Conservation (phyloP, 1,284 basidiomycete species). For the Sanghuangporus baumii region DNA sequence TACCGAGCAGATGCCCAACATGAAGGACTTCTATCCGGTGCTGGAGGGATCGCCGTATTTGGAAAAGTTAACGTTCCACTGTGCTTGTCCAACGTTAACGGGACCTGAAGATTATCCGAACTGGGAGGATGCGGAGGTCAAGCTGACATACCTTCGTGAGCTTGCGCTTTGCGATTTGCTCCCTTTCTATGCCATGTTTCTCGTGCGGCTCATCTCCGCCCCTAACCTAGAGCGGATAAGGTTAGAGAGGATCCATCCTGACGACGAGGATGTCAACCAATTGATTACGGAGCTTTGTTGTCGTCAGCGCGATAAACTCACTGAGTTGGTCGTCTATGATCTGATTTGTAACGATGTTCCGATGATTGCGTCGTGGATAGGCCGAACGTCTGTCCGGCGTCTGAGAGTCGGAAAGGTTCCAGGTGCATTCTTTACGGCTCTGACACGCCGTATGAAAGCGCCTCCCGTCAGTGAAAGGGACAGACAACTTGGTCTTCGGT, state of each 20-base stretch:
- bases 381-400: conserved; percentile 7
- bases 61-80: conserved; percentile 49
- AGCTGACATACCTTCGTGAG: conserved; percentile 2
- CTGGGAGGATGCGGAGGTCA: not conserved
- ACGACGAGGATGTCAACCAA: not conserved
- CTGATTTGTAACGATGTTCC: not conserved
- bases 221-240: conserved; percentile 7
- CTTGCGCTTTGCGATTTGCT: conserved; percentile 5
- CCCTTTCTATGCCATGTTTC: conserved; percentile 8
- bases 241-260: not conserved
- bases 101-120: too few species aligned
- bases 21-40: conserved; percentile 44
- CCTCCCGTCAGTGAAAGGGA: not conserved
- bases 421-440: conserved; percentile 6
- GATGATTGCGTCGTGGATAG: conserved; percentile 2
- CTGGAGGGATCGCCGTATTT: conserved; percentile 43
- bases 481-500: not conserved
- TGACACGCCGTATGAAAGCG: not conserved
- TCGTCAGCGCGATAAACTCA: not conserved
- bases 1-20: conserved; percentile 39
- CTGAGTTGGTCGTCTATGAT: conserved; percentile 5
- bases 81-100: conserved; percentile 44
- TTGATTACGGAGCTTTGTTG: too few species aligned
- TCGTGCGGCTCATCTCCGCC: conserved; percentile 8
- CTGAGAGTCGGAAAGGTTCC: conserved; percentile 3